These are phyloP conservation scores for Castanea crenata DNA, from an alignment of 306 rosid genomes.

Conservation along the genomic window DNA sequence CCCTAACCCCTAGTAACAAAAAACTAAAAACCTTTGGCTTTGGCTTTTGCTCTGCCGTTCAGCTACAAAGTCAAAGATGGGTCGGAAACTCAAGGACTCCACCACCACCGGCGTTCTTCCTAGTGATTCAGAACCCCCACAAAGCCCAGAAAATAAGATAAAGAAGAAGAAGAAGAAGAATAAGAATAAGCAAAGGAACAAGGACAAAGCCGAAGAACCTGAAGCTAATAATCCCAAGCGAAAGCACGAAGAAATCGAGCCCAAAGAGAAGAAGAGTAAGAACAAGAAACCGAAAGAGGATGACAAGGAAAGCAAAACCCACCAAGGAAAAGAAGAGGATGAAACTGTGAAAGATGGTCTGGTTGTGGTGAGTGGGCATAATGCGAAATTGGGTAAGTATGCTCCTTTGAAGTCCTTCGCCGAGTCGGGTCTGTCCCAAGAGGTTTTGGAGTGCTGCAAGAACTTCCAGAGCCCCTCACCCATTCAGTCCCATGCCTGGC, in stretches of 20 bases:
- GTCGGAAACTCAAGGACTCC: slow-evolving; percentile 49
- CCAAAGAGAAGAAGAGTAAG: slow-evolving; percentile 40
- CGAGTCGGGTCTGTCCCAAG: slow-evolving; percentile 62
- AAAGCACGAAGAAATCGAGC: slow-evolving; percentile 37
- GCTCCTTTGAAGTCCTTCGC: slow-evolving; percentile 47
- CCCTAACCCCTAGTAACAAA: not conserved
- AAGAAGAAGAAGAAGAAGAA: slow-evolving; percentile 25
- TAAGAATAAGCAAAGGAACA: slow-evolving; percentile 3
- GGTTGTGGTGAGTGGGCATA: slow-evolving; percentile 73
- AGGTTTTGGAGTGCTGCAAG: slow-evolving; percentile 75
- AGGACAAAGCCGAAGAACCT: slow-evolving; percentile 12
- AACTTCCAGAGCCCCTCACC: slow-evolving; percentile 77
- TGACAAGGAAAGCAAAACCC: slow-evolving; percentile 5
- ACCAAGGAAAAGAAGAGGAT: slow-evolving; percentile 25
- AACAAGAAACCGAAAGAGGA: slow-evolving; percentile 37
- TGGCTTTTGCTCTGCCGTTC: slow-evolving; percentile 19
- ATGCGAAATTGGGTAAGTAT: slow-evolving; percentile 46
- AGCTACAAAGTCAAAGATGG: slow-evolving; percentile 43
- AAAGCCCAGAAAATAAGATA: slow-evolving; percentile 47
- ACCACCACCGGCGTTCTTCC: not conserved
- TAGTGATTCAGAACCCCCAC: slow-evolving; percentile 32
- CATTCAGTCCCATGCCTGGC: slow-evolving; percentile 94
- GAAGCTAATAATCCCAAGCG: slow-evolving; percentile 41
- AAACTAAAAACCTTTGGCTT: not conserved
- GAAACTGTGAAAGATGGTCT: slow-evolving; percentile 35